Evolutionary conservation across 1,284 basidiomycete genomes (phyloP).

Genomic region (Veloboletus limbatus): DNA sequence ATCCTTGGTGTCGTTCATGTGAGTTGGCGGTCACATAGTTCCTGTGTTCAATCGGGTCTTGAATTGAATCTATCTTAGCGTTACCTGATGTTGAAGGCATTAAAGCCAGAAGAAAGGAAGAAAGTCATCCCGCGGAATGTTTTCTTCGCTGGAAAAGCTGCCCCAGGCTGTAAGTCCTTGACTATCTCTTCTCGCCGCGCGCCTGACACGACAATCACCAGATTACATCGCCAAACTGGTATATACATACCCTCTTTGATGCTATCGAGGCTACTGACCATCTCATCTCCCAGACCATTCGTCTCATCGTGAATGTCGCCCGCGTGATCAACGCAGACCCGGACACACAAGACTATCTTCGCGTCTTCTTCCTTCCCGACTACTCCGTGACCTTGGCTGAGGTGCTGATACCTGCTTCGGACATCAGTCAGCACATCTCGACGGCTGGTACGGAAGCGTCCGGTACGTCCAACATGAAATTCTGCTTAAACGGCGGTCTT

Average conservation of each 20-base stretch:
- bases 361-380: conserved; percentile 84
- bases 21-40: conserved; percentile 24
- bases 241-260: conserved; percentile 7
- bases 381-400: conserved; percentile 90
- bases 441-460: conserved; percentile 92
- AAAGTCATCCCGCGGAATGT: conserved; percentile 78
- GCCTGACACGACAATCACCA: conserved; percentile 26
- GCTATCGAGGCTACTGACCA: conserved; percentile 1
- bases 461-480: conserved; percentile 93
- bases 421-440: conserved; percentile 91
- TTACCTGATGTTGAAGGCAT: conserved; percentile 78
- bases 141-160: conserved; percentile 90
- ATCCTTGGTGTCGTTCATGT: conserved; percentile 86
- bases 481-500: conserved; percentile 85
- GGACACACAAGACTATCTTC: conserved; percentile 80
- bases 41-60: neutral
- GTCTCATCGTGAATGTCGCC: conserved; percentile 86
- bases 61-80: conserved; percentile 48
- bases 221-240: conserved; percentile 81
- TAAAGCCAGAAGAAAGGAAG: conserved; percentile 75
- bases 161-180: conserved; percentile 65
- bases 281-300: conserved; percentile 64
- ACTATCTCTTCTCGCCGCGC: neutral
- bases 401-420: conserved; percentile 86
- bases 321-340: conserved; percentile 83